Percentiles rank a stretch among this genome's conserved stretches.
Conservation (phyloP, 768 basidiomycete species). For the Amanita exitialis region DNA sequence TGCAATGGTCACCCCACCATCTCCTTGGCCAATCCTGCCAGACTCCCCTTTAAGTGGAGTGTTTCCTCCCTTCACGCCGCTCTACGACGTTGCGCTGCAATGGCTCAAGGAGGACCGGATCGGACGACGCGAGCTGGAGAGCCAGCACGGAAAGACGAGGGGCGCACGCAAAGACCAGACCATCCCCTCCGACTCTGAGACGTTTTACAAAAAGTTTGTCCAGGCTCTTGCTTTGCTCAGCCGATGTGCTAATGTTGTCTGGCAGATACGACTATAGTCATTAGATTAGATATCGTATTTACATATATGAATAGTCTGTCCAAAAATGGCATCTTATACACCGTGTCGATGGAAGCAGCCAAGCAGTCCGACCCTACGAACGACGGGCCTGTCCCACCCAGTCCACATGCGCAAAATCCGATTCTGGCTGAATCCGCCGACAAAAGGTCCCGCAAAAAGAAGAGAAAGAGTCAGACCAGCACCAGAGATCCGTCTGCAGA, state of each 20-base stretch:
- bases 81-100: conserved; percentile 69
- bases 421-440: not conserved
- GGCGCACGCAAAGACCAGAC: conserved; percentile 49
- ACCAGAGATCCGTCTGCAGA: not conserved
- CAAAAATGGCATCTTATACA: not conserved
- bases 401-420: too few species aligned
- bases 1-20: conserved; percentile 52
- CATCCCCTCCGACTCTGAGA: conserved; percentile 68
- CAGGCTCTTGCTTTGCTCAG: conserved; percentile 11
- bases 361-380: conserved; percentile 17
- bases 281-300: conserved; percentile 11
- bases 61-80: conserved; percentile 19
- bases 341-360: conserved; percentile 1
- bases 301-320: not conserved
- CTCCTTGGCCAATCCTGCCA: conserved; percentile 54
- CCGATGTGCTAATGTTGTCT: not conserved
- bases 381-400: too few species aligned
- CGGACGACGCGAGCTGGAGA: conserved; percentile 48
- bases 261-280: conserved; percentile 35
- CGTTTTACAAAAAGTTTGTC: conserved; percentile 76
- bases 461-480: not conserved
- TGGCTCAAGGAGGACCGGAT: conserved; percentile 87
- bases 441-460: not conserved
- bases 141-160: conserved; percentile 41
- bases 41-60: conserved; percentile 12